Evolutionary conservation across 1,284 basidiomycete genomes (phyloP), one percentile per base, ranked within the genome.

Genomic region (Blastosporella zonata): DNA sequence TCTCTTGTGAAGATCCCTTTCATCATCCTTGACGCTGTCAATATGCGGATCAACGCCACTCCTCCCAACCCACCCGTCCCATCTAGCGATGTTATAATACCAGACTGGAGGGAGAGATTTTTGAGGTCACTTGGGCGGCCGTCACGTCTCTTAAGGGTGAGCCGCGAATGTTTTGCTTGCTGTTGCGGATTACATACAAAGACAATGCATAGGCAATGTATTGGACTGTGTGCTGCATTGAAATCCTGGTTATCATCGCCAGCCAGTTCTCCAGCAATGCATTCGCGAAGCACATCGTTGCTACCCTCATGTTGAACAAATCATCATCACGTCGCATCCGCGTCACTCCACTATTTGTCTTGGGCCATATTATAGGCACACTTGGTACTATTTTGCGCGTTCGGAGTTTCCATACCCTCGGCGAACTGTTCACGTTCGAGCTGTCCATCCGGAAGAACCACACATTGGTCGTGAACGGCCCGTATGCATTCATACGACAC

Each of bases 381-480:
- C 43, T 53, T 7, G 67, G 67, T 6, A 63, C 61, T 12, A 38
- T 59, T 2, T 50, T 70, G 23, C 63, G 68, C 15, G 40, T 66
- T 8, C 51, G 50, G 9, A 65, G 63, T 52, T 70, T 67, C 44
- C 59, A 60, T 17, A 61, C 62, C 3, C 61, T 73, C 21, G 70
- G 70, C 12, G 49, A 46, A 21, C 54, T 68, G 34, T 74, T 73
- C 57, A 72, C 69, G 1, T 73, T 70, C 49, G 66, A 70, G 29
- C 58, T 71, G 1, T 62, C 61, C 41, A 61, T 73, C 10, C 62
- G 58, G 25, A 55, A 61, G 17, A 55, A 64, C 31, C 71, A 73
- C 47, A 49, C 39, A 37, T 62, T 73, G 40, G 50, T 72, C 21
- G 67, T 65, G 0, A 45, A 55, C 6, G 69, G 71, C 0, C 71